A percentile compares a stretch with the other conserved stretches of the same genome.
Evolutionary conservation across 768 basidiomycete species (phyloP).

Genomic region (Fomitopsis serialis): DNA sequence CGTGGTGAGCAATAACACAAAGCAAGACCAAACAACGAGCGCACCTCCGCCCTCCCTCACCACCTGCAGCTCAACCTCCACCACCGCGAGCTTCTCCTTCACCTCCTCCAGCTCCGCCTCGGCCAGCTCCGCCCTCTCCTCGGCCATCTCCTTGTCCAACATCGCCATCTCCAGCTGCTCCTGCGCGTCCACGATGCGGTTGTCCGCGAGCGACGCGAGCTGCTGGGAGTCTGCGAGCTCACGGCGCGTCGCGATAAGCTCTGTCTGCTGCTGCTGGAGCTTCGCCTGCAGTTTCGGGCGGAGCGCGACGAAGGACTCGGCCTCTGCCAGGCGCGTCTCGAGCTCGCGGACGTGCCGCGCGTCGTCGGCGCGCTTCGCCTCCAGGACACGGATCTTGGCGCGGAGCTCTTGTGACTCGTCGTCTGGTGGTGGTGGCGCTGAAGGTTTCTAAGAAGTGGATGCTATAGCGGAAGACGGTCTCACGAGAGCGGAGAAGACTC

Average conservation of each 20-base stretch:
- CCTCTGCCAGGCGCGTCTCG: conserved; percentile 79
- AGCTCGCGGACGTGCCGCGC: conserved; percentile 78
- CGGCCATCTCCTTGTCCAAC: conserved; percentile 95
- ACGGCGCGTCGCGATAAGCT: conserved; percentile 70
- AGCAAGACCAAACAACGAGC: conserved; percentile 1
- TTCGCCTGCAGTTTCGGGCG: conserved; percentile 92
- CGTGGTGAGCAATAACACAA: neutral
- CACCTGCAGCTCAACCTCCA: conserved; percentile 82
- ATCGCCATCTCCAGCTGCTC: conserved; percentile 94
- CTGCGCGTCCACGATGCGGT: conserved; percentile 66
- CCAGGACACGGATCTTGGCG: conserved; percentile 79
- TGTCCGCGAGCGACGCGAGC: conserved; percentile 65
- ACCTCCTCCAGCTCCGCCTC: conserved; percentile 75
- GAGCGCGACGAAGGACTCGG: conserved; percentile 75
- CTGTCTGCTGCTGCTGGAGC: conserved; percentile 72
- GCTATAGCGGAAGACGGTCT: neutral
- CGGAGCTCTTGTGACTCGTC: conserved; percentile 75
- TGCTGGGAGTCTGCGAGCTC: conserved; percentile 75
- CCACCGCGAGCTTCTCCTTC: conserved; percentile 69
- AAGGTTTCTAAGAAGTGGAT: neutral
- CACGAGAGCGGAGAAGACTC: conserved; percentile 12
- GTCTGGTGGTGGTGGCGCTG: conserved; percentile 28
- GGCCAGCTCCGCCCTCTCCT: conserved; percentile 81
- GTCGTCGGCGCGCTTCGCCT: conserved; percentile 84
- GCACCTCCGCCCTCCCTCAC: conserved; percentile 51